These are phyloP conservation scores for Dioscorea dumetorum DNA, from an alignment of 106 monocot genomes.

Conservation along the genomic window DNA sequence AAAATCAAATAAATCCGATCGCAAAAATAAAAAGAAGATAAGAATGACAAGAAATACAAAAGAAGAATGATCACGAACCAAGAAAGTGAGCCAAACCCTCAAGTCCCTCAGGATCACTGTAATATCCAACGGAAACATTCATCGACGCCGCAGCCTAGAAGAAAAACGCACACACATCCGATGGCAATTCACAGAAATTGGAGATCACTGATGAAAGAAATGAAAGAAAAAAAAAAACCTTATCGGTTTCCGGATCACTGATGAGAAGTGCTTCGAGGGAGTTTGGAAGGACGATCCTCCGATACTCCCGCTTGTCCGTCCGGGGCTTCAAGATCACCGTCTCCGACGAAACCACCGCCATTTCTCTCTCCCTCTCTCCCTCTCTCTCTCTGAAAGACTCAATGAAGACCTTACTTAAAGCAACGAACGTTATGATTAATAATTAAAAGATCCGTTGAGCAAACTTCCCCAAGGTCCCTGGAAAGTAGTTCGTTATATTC, in stretches of 20 bases:
- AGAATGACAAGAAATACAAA: not conserved
- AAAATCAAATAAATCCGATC: not conserved
- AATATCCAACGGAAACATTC: constrained; percentile 66
- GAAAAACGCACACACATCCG: not conserved
- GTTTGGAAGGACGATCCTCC: constrained; percentile 71
- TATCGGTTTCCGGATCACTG: constrained; percentile 91
- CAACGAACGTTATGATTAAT: too few species aligned
- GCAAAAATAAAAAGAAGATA: not conserved
- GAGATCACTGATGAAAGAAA: not conserved
- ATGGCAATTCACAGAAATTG: not conserved
- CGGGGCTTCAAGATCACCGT: constrained; percentile 58
- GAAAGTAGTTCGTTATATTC: too few species aligned
- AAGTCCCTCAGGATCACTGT: constrained; percentile 71
- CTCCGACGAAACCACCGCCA: constrained; percentile 34
- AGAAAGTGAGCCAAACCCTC: constrained; percentile 87
- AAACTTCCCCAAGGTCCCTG: too few species aligned
- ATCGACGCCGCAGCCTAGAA: constrained; percentile 76
- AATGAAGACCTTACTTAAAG: too few species aligned
- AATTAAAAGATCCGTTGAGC: too few species aligned
- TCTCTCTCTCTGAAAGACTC: not conserved
- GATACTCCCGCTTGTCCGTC: constrained; percentile 70
- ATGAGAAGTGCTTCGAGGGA: constrained; percentile 72
- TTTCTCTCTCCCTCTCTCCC: not conserved
- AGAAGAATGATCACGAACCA: constrained; percentile 20
- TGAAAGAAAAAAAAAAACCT: constrained; percentile 22